phyloP scores from a whole-genome alignment of 305 asterid genomes.

The Rubia balearica region DNA sequence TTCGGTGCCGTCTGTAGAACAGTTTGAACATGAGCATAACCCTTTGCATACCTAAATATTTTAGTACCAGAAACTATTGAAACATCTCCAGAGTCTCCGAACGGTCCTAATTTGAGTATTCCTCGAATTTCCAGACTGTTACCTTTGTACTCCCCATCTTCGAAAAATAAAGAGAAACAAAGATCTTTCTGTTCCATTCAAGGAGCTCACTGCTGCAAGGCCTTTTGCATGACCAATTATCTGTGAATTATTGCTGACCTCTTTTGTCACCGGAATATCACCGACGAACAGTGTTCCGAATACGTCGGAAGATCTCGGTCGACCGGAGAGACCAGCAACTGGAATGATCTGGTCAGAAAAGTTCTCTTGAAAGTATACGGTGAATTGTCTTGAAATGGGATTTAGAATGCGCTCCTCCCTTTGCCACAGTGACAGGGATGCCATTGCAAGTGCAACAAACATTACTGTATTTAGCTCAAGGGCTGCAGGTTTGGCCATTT shows the following conservation, averaged over 20 bases:
- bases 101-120: not conserved
- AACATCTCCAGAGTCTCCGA: not conserved
- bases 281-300: not conserved
- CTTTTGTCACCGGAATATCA: not conserved
- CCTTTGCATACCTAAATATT: not conserved
- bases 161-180: not conserved
- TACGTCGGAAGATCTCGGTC: no score
- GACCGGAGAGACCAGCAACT: not conserved
- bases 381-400: not conserved
- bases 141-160: not conserved
- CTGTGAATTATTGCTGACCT: not conserved
- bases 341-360: not conserved
- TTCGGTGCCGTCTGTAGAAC: not conserved
- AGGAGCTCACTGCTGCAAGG: not conserved
- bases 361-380: not conserved
- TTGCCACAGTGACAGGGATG: not conserved
- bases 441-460: not conserved
- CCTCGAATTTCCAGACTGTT: not conserved
- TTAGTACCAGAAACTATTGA: not conserved
- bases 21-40: not conserved
- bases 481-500: not conserved
- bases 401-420: not conserved
- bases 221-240: not conserved
- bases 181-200: not conserved
- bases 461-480: not conserved